Evolutionary conservation across 768 basidiomycete species (phyloP).

Genomic region (Arthromyces matolae): DNA sequence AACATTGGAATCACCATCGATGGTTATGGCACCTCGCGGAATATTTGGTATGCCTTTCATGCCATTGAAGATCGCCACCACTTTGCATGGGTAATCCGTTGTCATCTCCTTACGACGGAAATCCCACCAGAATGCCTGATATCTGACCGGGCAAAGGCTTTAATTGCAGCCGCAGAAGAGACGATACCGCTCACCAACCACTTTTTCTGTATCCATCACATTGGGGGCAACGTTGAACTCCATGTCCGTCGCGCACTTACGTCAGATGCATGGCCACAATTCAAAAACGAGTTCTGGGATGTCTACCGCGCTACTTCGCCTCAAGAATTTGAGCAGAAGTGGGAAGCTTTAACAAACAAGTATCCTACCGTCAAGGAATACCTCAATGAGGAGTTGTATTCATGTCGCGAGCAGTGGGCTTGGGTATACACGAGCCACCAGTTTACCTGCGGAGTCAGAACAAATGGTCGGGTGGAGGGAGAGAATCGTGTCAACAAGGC

Average conservation of each 20-base stretch:
- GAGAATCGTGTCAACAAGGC: conserved; percentile 24
- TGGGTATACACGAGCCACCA: conserved; percentile 26
- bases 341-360: conserved; percentile 10
- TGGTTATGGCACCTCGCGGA: conserved; percentile 18
- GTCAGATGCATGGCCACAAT: conserved; percentile 17
- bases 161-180: conserved; percentile 16
- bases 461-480: conserved; percentile 28
- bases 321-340: conserved; percentile 23
- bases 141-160: conserved; percentile 20
- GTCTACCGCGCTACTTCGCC: conserved; percentile 28
- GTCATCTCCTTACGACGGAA: conserved; percentile 18
- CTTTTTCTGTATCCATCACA: conserved; percentile 29
- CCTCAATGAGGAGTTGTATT: conserved; percentile 26
- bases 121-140: conserved; percentile 17
- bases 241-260: conserved; percentile 19
- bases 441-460: conserved; percentile 32
- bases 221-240: conserved; percentile 23
- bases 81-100: conserved; percentile 21
- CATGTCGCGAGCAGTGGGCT: conserved; percentile 30
- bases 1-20: conserved; percentile 31
- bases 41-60: conserved; percentile 27
- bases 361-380: conserved; percentile 22
- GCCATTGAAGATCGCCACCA: conserved; percentile 18
- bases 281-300: conserved; percentile 26
- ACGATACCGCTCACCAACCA: conserved; percentile 21